Evolutionary conservation across 2,329 filamentous ascomycete genomes (phyloP), one percentile per base, ranked within the genome.

Genomic region (Colletotrichum ledebouriae): DNA sequence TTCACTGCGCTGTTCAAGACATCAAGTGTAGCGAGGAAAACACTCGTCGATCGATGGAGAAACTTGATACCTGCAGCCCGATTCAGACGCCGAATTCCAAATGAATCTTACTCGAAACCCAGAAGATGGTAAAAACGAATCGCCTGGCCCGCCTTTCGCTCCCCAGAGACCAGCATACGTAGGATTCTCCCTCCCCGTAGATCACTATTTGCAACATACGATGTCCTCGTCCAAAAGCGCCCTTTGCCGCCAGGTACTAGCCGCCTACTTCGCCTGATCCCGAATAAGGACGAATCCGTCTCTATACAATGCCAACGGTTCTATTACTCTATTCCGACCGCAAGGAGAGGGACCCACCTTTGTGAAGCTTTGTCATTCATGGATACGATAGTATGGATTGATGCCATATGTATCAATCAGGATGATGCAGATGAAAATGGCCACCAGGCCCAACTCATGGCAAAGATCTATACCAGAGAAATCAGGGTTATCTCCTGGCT

Each of bases 401-500:
- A 52, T 22, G 47, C 47, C 6, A 7, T 33, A 7, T 33, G 47
- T 11, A 52, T 33, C 53, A 13, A 37, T 1, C 53, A 57, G 37
- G 1, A 57, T 1, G 2, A 57, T 7, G 20, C 22, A 0, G 37
- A 41, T 10, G 37, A 42, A 33, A 57, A 42, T 0, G 2, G 15
- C 1, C 2, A 3, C 1, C 37, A 57, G 2, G 20, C 29, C 10
- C 15, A 29, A 0, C 2, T 42, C 0, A 57, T 57, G 37, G 53
- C 53, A 42, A 37, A 42, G 20, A 42, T 57, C 17, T 57, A 0
- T 9, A 37, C 53, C 0, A 57, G 2, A 42, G 37, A 37, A 41
- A 57, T 37, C 7, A 4, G 53, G 6, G 37, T 57, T 17, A 10
- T 33, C 5, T 17, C 42, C 53, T 57, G 53, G 53, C 53, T 57